Conservation (phyloP, 257 asterid genomes). For the Petrea volubilis region DNA sequence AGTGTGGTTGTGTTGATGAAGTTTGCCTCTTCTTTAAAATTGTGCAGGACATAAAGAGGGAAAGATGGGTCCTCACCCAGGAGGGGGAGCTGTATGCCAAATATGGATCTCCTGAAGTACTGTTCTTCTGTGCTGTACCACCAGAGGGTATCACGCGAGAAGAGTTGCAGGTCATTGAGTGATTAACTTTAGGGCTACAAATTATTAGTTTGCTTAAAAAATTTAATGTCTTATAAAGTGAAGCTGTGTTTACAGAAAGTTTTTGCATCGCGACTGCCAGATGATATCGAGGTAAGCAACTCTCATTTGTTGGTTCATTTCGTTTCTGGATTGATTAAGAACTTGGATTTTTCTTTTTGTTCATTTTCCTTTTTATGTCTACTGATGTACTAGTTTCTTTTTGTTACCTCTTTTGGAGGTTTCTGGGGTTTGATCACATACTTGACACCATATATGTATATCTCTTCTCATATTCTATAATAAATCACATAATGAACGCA, state of each 20-base stretch:
- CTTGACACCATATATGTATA: not conserved
- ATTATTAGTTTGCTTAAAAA: conserved; percentile 7
- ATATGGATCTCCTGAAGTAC: conserved; percentile 87
- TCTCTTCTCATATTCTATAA: not conserved
- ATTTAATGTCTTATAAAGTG: conserved; percentile 13
- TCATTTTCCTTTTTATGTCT: too few relatives aligned
- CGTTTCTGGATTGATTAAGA: not conserved
- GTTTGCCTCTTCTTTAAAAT: not conserved
- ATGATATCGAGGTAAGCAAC: conserved; percentile 38
- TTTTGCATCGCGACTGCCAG: conserved; percentile 34
- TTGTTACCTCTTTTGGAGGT: not conserved
- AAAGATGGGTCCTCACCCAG: conserved; percentile 76
- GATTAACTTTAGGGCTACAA: not conserved
- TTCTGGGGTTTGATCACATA: not conserved
- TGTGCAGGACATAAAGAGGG: conserved; percentile 80
- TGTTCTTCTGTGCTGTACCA: conserved; percentile 73
- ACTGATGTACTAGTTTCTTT: not conserved
- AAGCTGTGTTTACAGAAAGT: conserved; percentile 33
- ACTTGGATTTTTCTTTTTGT: too few relatives aligned
- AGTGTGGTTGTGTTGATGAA: conserved; percentile 20
- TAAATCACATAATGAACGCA: not conserved
- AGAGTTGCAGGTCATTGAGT: conserved; percentile 67
- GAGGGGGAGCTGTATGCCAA: conserved; percentile 77
- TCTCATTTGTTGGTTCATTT: not conserved
- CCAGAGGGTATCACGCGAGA: conserved; percentile 69